Conservation (phyloP, 202 grass and related monocot species). For the Saccharum hybrid region DNA sequence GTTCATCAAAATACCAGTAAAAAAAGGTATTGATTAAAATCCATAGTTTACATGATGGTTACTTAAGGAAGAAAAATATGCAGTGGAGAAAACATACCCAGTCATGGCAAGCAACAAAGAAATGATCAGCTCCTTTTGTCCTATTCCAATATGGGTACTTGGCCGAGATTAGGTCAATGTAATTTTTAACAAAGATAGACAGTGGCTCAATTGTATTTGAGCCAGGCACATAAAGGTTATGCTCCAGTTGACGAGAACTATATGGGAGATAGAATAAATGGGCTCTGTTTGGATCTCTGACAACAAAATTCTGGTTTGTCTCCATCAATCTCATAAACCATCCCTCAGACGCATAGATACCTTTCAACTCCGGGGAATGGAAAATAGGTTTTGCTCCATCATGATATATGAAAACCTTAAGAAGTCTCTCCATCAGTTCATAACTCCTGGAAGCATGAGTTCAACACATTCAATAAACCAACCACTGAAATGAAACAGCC, state of each 20-base stretch:
- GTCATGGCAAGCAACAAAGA: slow-evolving; percentile 94
- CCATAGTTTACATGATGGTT: neutral
- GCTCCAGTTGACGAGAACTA: slow-evolving; percentile 72
- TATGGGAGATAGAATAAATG: slow-evolving; percentile 88
- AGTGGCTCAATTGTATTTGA: slow-evolving; percentile 72
- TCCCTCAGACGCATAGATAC: slow-evolving; percentile 92
- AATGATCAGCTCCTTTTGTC: slow-evolving; percentile 86
- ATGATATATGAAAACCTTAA: slow-evolving; percentile 90
- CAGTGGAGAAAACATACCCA: slow-evolving; percentile 69
- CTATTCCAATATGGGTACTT: slow-evolving; percentile 87
- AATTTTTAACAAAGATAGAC: slow-evolving; percentile 72
- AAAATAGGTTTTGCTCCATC: slow-evolving; percentile 86
- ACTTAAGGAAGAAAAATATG: slow-evolving; percentile 26
- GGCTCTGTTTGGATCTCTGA: slow-evolving; percentile 68
- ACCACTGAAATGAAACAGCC: slow-evolving; percentile 13
- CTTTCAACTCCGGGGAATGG: slow-evolving; percentile 77
- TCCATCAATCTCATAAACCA: slow-evolving; percentile 98
- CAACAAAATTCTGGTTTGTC: slow-evolving; percentile 69
- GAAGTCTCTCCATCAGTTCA: slow-evolving; percentile 81
- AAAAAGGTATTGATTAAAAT: neutral
- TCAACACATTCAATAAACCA: slow-evolving; percentile 34
- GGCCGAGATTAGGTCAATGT: slow-evolving; percentile 73
- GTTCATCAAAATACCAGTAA: neutral
- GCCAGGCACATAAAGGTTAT: slow-evolving; percentile 73
- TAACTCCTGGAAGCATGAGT: slow-evolving; percentile 75